A percentile compares a stretch with the other conserved stretches of the same genome.
Evolutionary conservation across 2,329 filamentous ascomycete genomes (phyloP).

Genomic region (Fusarium fujikuroi): DNA sequence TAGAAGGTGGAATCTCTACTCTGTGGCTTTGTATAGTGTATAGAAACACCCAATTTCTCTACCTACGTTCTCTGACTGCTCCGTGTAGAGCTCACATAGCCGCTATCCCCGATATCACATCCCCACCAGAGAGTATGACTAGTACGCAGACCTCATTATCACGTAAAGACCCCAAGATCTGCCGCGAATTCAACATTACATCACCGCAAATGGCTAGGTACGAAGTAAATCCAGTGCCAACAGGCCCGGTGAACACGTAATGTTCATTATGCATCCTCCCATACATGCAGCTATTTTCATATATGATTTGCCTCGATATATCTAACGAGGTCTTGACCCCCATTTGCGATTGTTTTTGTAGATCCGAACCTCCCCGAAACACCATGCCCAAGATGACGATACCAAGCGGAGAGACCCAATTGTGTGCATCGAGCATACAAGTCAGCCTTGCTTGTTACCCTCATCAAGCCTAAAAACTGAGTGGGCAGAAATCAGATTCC

Average conservation of each 20-base stretch:
- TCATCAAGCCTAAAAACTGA: conserved; percentile 7
- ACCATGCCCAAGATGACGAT: conserved; percentile 20
- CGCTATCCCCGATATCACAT: neutral
- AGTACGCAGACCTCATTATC: neutral
- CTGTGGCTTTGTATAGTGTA: conserved; percentile 51
- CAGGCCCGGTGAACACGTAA: conserved; percentile 16
- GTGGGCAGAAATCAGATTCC: conserved; percentile 25
- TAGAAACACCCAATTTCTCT: conserved; percentile 46
- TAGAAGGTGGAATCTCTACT: conserved; percentile 29
- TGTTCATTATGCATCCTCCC: conserved; percentile 29
- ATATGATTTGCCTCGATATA: conserved; percentile 18
- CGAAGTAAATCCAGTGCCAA: conserved; percentile 5
- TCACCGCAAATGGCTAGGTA: neutral
- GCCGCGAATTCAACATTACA: neutral
- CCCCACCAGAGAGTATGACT: neutral
- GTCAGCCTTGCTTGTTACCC: neutral
- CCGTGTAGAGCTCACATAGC: neutral
- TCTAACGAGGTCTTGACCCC: conserved; percentile 11
- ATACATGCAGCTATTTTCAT: conserved; percentile 31
- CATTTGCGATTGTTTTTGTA: conserved; percentile 32
- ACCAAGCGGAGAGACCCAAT: neutral
- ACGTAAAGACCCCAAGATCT: neutral
- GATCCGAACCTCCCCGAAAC: conserved; percentile 33
- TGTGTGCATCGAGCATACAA: neutral
- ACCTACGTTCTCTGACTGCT: neutral